These are phyloP conservation scores for Hyaloscypha variabilis DNA, from an alignment of 495 filamentous ascomycete genomes.

Conservation along the genomic window DNA sequence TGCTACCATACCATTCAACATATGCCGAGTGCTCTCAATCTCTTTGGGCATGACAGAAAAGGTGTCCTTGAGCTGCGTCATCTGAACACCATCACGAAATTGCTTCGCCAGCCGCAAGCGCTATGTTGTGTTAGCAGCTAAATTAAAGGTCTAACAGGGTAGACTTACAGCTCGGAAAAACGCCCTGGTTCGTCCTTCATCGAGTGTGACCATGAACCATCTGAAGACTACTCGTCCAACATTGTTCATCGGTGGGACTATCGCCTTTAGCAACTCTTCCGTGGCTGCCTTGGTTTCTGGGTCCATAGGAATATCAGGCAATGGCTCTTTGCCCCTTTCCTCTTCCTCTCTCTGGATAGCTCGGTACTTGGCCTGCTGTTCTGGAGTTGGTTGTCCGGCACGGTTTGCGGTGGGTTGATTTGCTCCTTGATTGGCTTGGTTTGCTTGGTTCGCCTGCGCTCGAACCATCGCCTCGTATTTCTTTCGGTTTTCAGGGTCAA, in stretches of 20 bases:
- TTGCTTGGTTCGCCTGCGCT: constrained; percentile 12
- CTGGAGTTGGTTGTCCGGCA: background rate
- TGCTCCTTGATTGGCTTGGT: constrained; percentile 8
- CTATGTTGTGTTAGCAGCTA: constrained; percentile 32
- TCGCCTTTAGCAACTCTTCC: constrained; percentile 35
- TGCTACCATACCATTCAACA: constrained; percentile 41
- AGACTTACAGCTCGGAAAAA: constrained; percentile 50
- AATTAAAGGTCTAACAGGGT: background rate
- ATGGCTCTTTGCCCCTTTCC: constrained; percentile 26
- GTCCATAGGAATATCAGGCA: constrained; percentile 43
- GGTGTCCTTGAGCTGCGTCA: constrained; percentile 50
- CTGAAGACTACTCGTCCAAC: constrained; percentile 38
- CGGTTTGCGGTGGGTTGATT: background rate
- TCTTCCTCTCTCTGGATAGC: constrained; percentile 29
- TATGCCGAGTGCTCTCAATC: constrained; percentile 50
- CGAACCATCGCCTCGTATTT: constrained; percentile 31
- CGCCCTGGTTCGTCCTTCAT: constrained; percentile 45
- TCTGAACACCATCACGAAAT: constrained; percentile 50
- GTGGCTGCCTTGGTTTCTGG: constrained; percentile 39
- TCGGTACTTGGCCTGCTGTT: constrained; percentile 17
- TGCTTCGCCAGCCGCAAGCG: constrained; percentile 59
- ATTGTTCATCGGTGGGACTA: constrained; percentile 36
- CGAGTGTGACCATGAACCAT: constrained; percentile 46
- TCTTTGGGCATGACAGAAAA: constrained; percentile 62
- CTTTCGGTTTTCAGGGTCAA: constrained; percentile 45